These are phyloP conservation scores for Apiospora sp. DNA, from an alignment of 2,329 filamentous ascomycete species.

Conservation along the genomic window DNA sequence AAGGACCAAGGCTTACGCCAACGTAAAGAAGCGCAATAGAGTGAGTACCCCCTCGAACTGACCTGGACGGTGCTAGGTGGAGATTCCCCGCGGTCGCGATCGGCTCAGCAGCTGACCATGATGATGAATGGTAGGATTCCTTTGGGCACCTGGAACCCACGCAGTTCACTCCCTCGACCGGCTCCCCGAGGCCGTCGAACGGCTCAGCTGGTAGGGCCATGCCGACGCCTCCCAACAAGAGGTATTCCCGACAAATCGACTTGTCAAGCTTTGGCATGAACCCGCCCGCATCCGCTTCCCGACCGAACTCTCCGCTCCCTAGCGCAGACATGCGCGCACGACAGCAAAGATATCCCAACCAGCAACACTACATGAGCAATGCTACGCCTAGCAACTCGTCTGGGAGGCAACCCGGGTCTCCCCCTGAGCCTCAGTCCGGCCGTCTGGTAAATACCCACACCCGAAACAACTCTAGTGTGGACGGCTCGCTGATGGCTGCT, in stretches of 20 bases:
- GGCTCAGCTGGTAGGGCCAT: conserved; percentile 55
- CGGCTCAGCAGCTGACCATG: not conserved
- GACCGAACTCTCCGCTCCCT: conserved; percentile 73
- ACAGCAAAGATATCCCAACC: conserved; percentile 64
- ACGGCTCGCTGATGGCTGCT: conserved; percentile 85
- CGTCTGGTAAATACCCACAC: conserved; percentile 73
- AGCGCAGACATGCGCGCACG: conserved; percentile 64
- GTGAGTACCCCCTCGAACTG: conserved; percentile 57
- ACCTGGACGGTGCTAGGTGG: not conserved
- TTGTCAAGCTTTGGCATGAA: conserved; percentile 47
- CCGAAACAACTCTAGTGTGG: conserved; percentile 83
- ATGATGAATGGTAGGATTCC: conserved; percentile 69
- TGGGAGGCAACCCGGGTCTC: conserved; percentile 65
- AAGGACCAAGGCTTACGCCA: conserved; percentile 77
- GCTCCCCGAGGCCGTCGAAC: conserved; percentile 69
- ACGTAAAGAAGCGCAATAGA: conserved; percentile 84
- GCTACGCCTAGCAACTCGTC: conserved; percentile 60
- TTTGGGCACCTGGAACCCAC: conserved; percentile 77
- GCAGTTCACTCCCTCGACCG: conserved; percentile 67
- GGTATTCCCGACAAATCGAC: conserved; percentile 71
- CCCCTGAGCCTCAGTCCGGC: conserved; percentile 69
- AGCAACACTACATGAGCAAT: conserved; percentile 53
- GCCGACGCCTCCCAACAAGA: conserved; percentile 61
- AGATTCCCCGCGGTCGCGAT: not conserved
- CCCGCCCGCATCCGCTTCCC: conserved; percentile 52